These are phyloP conservation scores for Beauveria pseudobassiana DNA, from an alignment of 2,329 filamentous ascomycete species.

Conservation along the genomic window DNA sequence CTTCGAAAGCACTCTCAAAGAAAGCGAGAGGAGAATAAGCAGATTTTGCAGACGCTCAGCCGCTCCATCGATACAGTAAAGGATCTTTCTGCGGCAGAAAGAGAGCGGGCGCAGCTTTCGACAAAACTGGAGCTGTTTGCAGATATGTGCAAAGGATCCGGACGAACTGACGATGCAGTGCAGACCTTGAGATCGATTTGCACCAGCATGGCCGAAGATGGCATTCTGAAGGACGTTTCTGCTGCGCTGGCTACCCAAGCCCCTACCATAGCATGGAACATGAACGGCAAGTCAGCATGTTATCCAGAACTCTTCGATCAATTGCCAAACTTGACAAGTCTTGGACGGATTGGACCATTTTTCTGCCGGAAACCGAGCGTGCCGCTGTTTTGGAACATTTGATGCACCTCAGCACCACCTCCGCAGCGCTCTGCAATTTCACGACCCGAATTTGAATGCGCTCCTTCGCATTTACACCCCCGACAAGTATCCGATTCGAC, in stretches of 20 bases:
- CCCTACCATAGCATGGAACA: slow-evolving; percentile 45
- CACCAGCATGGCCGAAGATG: slow-evolving; percentile 51
- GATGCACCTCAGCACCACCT: slow-evolving; percentile 39
- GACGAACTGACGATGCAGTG: slow-evolving; percentile 49
- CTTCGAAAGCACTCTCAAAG: slow-evolving; percentile 37
- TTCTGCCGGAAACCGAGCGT: slow-evolving; percentile 43
- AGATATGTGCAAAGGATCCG: slow-evolving; percentile 47
- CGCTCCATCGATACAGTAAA: slow-evolving; percentile 58
- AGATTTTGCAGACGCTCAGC: slow-evolving; percentile 49
- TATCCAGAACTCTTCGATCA: slow-evolving; percentile 52
- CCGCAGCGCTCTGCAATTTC: slow-evolving; percentile 30
- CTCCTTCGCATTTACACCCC: slow-evolving; percentile 43
- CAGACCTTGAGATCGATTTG: slow-evolving; percentile 54
- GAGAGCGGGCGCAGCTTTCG: slow-evolving; percentile 50
- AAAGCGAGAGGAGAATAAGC: slow-evolving; percentile 28
- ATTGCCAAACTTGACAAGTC: slow-evolving; percentile 52
- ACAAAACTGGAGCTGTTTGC: slow-evolving; percentile 62
- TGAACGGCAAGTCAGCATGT: slow-evolving; percentile 38
- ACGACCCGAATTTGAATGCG: slow-evolving; percentile 38
- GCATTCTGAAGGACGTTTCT: slow-evolving; percentile 47
- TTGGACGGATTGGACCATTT: slow-evolving; percentile 49
- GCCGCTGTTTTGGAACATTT: slow-evolving; percentile 55
- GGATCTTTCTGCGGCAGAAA: slow-evolving; percentile 44
- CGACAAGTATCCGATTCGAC: slow-evolving; percentile 44
- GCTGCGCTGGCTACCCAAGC: slow-evolving; percentile 40